Evolutionary conservation across 345 rosid genomes (phyloP), one percentile per base, ranked within the genome.

Genomic region (Alliaria petiolata): DNA sequence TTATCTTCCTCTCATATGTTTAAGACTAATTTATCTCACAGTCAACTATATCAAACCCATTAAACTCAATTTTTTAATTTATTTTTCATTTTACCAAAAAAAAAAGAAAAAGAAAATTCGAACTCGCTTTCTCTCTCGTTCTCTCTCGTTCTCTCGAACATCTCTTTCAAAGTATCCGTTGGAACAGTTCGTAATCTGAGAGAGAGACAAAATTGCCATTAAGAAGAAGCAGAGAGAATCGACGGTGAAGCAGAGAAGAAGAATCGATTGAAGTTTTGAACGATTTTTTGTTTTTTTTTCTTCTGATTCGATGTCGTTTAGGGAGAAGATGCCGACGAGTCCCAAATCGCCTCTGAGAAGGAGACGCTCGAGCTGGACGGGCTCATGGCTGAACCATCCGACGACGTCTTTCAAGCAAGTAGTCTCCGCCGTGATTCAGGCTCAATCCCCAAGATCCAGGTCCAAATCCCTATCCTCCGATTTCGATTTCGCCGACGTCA

Each of bases 361-460:
- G 69, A 75, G 81, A 66, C 47, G 75, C 0, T 62, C 83, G 4
- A 84, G 78, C 62, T 85, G 92, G 95, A 81, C 91, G 2, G 81
- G 81, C 50, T 55, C 85, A 59, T 85, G 90, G 95, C 67, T 82
- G 25, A 89, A 83, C 13, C 76, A 78, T 11, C 65, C 83, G 25
- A 78, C 80, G 67, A n/a, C 65, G 7, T 83, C 95, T 7, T 80
- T 87, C 62, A 87, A 84, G 51, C 81, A 86, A 43, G 87, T 80
- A 0, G 69, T 89, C 68, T 83, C 82, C 58, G 76, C 88, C 63
- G 65, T 69, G 1, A 82, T 87, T 78, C 88, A 83, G 12, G 74
- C 86, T 62, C 86, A 81, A 8, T 53, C 77, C 0, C 72, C 87
- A 16, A 78, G 83, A 63, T 57, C 75, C 44, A 78, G 59, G 53